phyloP scores from a whole-genome alignment of 495 filamentous ascomycete species.

The Parachaetomium inaequale region DNA sequence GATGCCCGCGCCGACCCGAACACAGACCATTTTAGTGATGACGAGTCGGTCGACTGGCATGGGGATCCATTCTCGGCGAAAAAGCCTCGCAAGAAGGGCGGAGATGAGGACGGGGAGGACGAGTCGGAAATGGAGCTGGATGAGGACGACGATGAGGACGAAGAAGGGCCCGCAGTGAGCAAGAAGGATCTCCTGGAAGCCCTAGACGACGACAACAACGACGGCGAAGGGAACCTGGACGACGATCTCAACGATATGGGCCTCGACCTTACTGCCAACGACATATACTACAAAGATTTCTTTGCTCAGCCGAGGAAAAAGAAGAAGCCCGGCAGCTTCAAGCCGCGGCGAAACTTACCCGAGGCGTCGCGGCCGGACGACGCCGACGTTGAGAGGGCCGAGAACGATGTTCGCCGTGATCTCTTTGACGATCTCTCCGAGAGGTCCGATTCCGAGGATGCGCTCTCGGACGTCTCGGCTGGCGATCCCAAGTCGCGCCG shows the following conservation, averaged over 20 bases:
- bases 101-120: conserved; percentile 16
- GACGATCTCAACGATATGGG: conserved; percentile 52
- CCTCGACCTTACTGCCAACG: conserved; percentile 69
- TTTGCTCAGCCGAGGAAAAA: conserved; percentile 81
- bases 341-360: conserved; percentile 25
- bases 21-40: conserved; percentile 60
- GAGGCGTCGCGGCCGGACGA: conserved; percentile 40
- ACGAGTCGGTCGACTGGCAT: conserved; percentile 84
- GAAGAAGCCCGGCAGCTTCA: conserved; percentile 41
- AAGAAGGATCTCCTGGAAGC: conserved; percentile 22
- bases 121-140: conserved; percentile 23
- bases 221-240: conserved; percentile 52
- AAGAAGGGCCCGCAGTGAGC: conserved; percentile 35
- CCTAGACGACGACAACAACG: conserved; percentile 54
- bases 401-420: conserved; percentile 84
- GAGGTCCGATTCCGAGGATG: conserved; percentile 51
- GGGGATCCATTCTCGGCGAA: conserved; percentile 55
- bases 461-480: conserved; percentile 53
- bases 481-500: conserved; percentile 54
- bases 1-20: conserved; percentile 64
- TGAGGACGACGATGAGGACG: conserved; percentile 36
- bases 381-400: conserved; percentile 75
- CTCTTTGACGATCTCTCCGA: conserved; percentile 81
- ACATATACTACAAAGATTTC: conserved; percentile 84
- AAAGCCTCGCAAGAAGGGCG: conserved; percentile 17